Base-by-base conservation (phyloP, 305 asterid species). In the Plantago coronopus region DNA sequence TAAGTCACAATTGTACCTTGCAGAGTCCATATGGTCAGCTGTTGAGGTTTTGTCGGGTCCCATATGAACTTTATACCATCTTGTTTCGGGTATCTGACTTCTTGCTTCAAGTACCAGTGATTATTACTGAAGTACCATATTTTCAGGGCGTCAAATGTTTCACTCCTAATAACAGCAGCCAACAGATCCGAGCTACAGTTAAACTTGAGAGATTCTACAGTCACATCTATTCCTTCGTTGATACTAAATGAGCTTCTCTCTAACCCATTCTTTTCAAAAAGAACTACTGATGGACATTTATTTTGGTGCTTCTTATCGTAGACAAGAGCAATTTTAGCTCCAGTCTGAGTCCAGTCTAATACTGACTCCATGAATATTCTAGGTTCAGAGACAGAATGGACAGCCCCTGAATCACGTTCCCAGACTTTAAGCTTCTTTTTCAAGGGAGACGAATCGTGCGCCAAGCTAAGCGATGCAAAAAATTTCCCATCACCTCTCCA, bases 401-500 rank as follows among this genome's bases (percentile, higher is more conserved):
- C 74, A n/a, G 64, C 74, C 59, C 97, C 97, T 1, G 97, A 80
- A 62, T 91, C 96, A 55, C 98, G 85, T 69, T 89, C 98, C 98
- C 98, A 91, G 64, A 89, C 95, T 83, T 84, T 89, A 59, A 91
- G 89, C 78, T 76, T 83, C 73, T 80, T 84, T 20, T 38, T 76
- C 61, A 67, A 65, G 67, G 80, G 63, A 74, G 55, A 43, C 5
- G 94, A 78, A 69, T 74, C 81, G 31, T 70, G 76, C 76, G 70
- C 81, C 76, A 71, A 77, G 75, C 91, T 83, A 65, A 91, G 50
- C 0, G 96, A 79, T 48, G 89, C 91, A 70, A 91, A 89, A 72
- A 72, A 91, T 64, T 83, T 89, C 17, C 97, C 98, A 68, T 91
- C 96, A 42, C 98, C 97, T 64, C 94, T 83, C 97, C 98, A 91